Conservation (phyloP, 2,329 filamentous ascomycete species). For the Talaromyces sp. region DNA sequence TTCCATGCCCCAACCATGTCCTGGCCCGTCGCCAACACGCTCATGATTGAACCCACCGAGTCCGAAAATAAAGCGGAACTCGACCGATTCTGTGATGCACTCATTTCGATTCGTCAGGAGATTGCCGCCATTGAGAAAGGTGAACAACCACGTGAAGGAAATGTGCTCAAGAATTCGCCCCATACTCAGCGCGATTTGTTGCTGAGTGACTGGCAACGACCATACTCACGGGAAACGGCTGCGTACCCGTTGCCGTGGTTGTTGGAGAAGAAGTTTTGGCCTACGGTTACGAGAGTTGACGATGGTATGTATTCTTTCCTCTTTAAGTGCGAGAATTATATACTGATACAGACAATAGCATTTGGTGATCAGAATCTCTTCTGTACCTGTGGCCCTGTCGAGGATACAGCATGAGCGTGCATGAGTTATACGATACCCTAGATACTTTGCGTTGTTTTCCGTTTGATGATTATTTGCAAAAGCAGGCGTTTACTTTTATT, state of each 20-base stretch:
- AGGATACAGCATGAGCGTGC: slow-evolving; percentile 42
- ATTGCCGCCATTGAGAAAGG: slow-evolving; percentile 80
- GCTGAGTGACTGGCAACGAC: slow-evolving; percentile 69
- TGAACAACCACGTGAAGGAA: slow-evolving; percentile 65
- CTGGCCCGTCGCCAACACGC: slow-evolving; percentile 88
- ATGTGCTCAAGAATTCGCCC: slow-evolving; percentile 83
- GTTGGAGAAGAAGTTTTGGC: slow-evolving; percentile 97
- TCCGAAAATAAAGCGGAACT: slow-evolving; percentile 88
- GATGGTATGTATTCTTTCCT: slow-evolving; percentile 62
- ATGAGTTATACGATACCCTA: slow-evolving; percentile 28
- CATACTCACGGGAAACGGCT: slow-evolving; percentile 74
- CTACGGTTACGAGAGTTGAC: slow-evolving; percentile 76
- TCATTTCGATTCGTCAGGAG: slow-evolving; percentile 80
- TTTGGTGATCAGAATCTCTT: slow-evolving; percentile 91
- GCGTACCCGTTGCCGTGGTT: slow-evolving; percentile 81
- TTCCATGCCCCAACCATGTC: slow-evolving; percentile 98
- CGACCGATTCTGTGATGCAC: slow-evolving; percentile 84
- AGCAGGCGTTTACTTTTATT: slow-evolving; percentile 6
- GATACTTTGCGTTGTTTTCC: neutral
- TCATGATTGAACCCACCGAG: slow-evolving; percentile 98
- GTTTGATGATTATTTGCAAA: neutral
- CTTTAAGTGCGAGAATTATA: neutral
- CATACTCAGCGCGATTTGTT: slow-evolving; percentile 81
- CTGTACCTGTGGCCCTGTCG: slow-evolving; percentile 86
- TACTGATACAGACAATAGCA: slow-evolving; percentile 45